phyloP scores from a whole-genome alignment of 371 early-diverging fungal genomes.

The Blakeslea trispora region DNA sequence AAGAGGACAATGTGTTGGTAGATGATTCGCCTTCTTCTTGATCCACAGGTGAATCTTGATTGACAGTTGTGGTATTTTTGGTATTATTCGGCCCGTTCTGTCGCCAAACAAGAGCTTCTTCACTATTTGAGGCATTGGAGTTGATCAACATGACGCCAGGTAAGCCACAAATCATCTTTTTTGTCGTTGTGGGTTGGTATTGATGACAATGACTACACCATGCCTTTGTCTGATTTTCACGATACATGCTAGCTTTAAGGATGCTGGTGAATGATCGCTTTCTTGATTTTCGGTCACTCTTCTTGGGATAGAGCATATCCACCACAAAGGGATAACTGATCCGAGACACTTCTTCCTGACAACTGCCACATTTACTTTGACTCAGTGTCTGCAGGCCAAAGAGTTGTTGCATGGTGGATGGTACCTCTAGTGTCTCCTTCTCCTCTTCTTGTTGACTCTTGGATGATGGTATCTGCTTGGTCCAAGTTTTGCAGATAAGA shows the following conservation, averaged over 20 bases:
- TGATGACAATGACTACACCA: slow-evolving; percentile 79
- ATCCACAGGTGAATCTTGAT: slow-evolving; percentile 7
- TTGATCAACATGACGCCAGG: slow-evolving; percentile 75
- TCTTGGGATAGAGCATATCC: slow-evolving; percentile 74
- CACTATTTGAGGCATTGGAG: slow-evolving; percentile 60
- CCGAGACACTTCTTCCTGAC: slow-evolving; percentile 58
- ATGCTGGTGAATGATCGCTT: slow-evolving; percentile 61
- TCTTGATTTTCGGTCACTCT: slow-evolving; percentile 43
- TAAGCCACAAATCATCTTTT: slow-evolving; percentile 59
- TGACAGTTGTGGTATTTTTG: slow-evolving; percentile 13
- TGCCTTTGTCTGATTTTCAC: slow-evolving; percentile 75
- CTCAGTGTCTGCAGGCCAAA: slow-evolving; percentile 70
- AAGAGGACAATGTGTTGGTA: slow-evolving; percentile 31
- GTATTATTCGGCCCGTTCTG: slow-evolving; percentile 48
- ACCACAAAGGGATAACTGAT: slow-evolving; percentile 78
- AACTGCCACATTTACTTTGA: slow-evolving; percentile 66
- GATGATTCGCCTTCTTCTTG: slow-evolving; percentile 17
- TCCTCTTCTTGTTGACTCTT: slow-evolving; percentile 14
- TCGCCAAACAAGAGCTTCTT: slow-evolving; percentile 56
- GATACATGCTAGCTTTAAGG: slow-evolving; percentile 65
- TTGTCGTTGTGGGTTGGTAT: slow-evolving; percentile 70
- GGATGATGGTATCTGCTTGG: slow-evolving; percentile 1
- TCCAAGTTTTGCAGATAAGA: slow-evolving; percentile 30
- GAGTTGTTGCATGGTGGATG: slow-evolving; percentile 70
- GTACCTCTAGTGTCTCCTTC: slow-evolving; percentile 17